Conservation (phyloP, 2,329 filamentous ascomycete species). For the Plectosphaerella plurivora region DNA sequence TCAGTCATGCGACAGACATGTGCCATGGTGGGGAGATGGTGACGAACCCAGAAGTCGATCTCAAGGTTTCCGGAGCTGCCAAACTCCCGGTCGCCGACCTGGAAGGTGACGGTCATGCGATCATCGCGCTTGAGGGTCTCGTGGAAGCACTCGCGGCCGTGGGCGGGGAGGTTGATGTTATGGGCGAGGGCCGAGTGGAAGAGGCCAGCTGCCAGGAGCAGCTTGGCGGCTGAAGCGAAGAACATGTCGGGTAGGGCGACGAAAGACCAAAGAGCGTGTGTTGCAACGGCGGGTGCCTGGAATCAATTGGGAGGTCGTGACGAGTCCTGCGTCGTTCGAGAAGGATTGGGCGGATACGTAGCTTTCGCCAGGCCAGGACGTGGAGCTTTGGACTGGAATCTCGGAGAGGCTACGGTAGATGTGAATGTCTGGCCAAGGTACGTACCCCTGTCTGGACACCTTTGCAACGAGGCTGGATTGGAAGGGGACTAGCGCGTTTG, state of each 20-base stretch:
- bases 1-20: neutral
- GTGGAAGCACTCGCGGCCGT: conserved; percentile 97
- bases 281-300: neutral
- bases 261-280: neutral
- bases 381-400: neutral
- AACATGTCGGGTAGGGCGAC: conserved; percentile 29
- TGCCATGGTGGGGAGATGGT: neutral
- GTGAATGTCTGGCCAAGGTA: neutral
- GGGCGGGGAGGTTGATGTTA: conserved; percentile 92
- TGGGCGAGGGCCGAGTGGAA: conserved; percentile 68
- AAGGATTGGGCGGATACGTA: neutral
- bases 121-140: conserved; percentile 89
- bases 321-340: neutral
- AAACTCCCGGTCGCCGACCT: conserved; percentile 95
- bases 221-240: conserved; percentile 38
- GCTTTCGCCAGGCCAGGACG: neutral
- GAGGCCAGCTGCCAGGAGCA: conserved; percentile 34
- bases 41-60: conserved; percentile 90
- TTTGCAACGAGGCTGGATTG: conserved; percentile 10
- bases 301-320: neutral
- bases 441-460: conserved; percentile 14
- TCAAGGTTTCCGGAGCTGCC: conserved; percentile 91
- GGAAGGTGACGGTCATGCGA: conserved; percentile 97
- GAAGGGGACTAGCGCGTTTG: conserved; percentile 8
- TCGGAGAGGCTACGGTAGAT: neutral